Base-by-base conservation (phyloP, 805 yeast genomes). In the Barnettozyma botsteinii region DNA sequence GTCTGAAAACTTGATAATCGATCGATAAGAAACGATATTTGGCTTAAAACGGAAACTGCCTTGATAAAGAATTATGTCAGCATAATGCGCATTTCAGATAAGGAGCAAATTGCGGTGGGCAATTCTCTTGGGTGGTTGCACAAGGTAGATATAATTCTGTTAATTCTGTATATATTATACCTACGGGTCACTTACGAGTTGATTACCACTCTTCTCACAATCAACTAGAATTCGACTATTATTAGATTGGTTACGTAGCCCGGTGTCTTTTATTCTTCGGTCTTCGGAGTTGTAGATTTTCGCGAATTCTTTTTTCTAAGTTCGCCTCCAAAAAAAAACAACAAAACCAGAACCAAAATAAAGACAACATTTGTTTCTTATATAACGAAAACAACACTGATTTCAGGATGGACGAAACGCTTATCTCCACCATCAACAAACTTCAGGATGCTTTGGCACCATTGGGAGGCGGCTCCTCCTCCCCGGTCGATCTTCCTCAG, bases 401-500 rank as follows among this genome's bases (percentile, higher is more conserved):
- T 11, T 7, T 7, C 6, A 19, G 9, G 14, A 84, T 84, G 93
- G 93, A 84, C 64, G 86, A 81, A 62, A 64, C 78, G 20, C 72
- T 84, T 50, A 84, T 84, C 53, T 73, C 77, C 49, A 79, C 87
- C 21, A 85, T 84, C 62, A 84, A 84, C 67, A 81, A 81, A 60
- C 70, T 82, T 39, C 86, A 85, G 66, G 95, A 85, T 58, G 96
- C 94, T 2, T 72, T 85, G 57, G 91, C 95, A 20, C 88, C 95
- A 4, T 67, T 86, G 31, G 95, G 95, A 20, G 85, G 85, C 11
- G 86, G 88, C 18, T 73, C 86, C 15, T 56, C 75, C 13, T 82
- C 89, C 17, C 91, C 94, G 8, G 88, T 87, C 39, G 96, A 87
- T 62, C 71, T 87, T 50, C 96, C 96, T 13, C 96, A 87, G 62